Base-by-base conservation (phyloP, 768 basidiomycete species). In the Boletales sp. region DNA sequence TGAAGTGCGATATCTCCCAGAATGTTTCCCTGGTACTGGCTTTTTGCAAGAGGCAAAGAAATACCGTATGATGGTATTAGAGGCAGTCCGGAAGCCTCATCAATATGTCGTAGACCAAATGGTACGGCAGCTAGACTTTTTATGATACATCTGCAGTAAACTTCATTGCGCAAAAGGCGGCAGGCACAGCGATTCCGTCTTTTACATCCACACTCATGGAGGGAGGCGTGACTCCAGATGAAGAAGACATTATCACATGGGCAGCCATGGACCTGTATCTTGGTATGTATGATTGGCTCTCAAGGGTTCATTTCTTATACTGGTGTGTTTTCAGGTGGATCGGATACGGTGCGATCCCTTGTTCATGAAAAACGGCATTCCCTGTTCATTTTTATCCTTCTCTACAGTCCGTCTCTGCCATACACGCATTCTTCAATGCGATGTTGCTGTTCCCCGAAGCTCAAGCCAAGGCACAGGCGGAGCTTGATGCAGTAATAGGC, bases 321-420 rank as follows among this genome's bases (percentile, higher is more conserved):
- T 25, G 34, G 9, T 12, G 12, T 34, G 8, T 9, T 42, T 10
- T 36, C 37, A 76, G 78, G 37, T 25, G 61, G 51, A 43, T 30
- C 55, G 2, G 57, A 62, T 11, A 59, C 54, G 0, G 59, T 55
- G 12, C 7, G 7, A 69, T 68, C 14, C 64, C 75, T 31, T 13
- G 6, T 18, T 2, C 7, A 37, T 33, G 32, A 33, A 13, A 33
- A 33, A 13, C 9, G 13, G 6, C 31, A 32, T 37, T 10, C n/a
- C n/a, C n/a, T n/a, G n/a, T n/a, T n/a, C n/a, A n/a, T n/a, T n/a
- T n/a, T n/a, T n/a, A 10, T 12, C 8, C 30, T 46, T 1, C n/a
- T 6, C 73, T 30, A 60, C 18, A 54, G 58, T 56, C 41, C 3
- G 30, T 53, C 1, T 51, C 49, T 14, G 9, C 46, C 10, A 18